phyloP scores from a whole-genome alignment of 2,329 filamentous ascomycete genomes.

The Penicillium sp. region DNA sequence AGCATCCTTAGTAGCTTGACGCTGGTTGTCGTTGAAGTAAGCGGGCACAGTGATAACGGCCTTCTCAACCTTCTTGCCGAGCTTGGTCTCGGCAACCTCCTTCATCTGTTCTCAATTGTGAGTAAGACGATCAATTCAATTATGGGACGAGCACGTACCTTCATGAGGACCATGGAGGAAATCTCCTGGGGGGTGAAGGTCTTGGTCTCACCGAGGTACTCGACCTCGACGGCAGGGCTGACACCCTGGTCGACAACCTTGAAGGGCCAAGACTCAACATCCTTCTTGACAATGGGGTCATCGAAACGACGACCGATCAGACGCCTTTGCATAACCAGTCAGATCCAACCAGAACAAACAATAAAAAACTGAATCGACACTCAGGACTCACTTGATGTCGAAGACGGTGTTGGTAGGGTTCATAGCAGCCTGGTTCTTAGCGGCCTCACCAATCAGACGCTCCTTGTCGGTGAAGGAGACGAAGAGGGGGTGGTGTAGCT shows the following conservation, averaged over 20 bases:
- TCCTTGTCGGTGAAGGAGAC: constrained; percentile 99
- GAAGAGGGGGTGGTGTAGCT: constrained; percentile 97
- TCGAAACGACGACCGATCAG: constrained; percentile 95
- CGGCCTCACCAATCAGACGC: constrained; percentile 98
- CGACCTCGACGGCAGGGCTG: constrained; percentile 88
- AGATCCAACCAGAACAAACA: neutral
- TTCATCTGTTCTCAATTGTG: constrained; percentile 70
- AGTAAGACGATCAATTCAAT: neutral
- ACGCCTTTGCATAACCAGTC: constrained; percentile 62
- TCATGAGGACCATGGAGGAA: constrained; percentile 96
- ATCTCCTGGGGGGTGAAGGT: constrained; percentile 97
- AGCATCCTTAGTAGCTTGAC: constrained; percentile 98
- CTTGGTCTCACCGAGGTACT: constrained; percentile 95
- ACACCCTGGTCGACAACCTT: constrained; percentile 90
- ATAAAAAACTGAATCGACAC: neutral
- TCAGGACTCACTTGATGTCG: constrained; percentile 84
- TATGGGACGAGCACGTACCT: constrained; percentile 61
- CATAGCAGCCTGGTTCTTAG: constrained; percentile 99
- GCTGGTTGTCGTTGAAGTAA: constrained; percentile 99
- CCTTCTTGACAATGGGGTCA: constrained; percentile 97
- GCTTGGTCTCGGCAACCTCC: constrained; percentile 97
- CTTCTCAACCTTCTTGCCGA: constrained; percentile 98
- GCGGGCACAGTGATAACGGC: constrained; percentile 98
- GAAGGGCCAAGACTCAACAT: constrained; percentile 98
- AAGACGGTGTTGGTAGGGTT: constrained; percentile 98